These are phyloP conservation scores for Cryptococcus sp. DNA, from an alignment of 1,284 basidiomycete species.

Conservation along the genomic window DNA sequence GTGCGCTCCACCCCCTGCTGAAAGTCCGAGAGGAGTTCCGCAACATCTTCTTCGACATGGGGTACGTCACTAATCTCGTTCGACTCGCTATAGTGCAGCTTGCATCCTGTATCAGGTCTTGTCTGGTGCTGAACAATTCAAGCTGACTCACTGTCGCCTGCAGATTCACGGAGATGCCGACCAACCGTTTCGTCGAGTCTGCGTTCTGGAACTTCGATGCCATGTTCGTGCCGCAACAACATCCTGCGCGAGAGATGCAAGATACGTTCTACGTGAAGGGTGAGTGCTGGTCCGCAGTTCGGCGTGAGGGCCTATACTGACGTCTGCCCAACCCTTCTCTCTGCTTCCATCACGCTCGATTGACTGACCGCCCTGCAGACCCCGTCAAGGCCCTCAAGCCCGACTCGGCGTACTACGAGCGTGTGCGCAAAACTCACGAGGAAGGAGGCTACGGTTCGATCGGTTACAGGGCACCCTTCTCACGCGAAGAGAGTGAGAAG, in stretches of 20 bases:
- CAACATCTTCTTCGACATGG: conserved; percentile 99
- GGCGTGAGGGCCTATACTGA: background rate
- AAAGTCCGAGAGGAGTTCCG: conserved; percentile 98
- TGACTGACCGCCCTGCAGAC: conserved; percentile 60
- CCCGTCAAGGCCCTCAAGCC: conserved; percentile 76
- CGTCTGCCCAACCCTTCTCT: background rate
- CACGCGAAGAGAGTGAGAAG: conserved; percentile 84
- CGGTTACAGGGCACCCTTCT: conserved; percentile 99
- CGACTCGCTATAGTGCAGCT: too few species aligned
- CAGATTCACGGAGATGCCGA: conserved; percentile 99
- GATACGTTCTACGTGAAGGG: conserved; percentile 99
- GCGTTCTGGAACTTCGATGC: conserved; percentile 99
- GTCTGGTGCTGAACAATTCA: background rate
- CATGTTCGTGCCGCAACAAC: conserved; percentile 97
- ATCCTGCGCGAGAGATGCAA: conserved; percentile 96
- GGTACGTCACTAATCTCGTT: conserved; percentile 60
- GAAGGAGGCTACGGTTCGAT: conserved; percentile 89
- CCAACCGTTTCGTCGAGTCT: conserved; percentile 95
- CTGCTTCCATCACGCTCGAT: background rate
- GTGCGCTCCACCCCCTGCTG: conserved; percentile 91
- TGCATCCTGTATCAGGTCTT: too few species aligned
- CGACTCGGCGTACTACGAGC: conserved; percentile 81
- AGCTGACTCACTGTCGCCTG: background rate
- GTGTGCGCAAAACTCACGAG: conserved; percentile 87
- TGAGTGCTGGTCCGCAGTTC: conserved; percentile 36